Conservation (phyloP, 805 yeast genomes). For the Myxozyma mucilagina region DNA sequence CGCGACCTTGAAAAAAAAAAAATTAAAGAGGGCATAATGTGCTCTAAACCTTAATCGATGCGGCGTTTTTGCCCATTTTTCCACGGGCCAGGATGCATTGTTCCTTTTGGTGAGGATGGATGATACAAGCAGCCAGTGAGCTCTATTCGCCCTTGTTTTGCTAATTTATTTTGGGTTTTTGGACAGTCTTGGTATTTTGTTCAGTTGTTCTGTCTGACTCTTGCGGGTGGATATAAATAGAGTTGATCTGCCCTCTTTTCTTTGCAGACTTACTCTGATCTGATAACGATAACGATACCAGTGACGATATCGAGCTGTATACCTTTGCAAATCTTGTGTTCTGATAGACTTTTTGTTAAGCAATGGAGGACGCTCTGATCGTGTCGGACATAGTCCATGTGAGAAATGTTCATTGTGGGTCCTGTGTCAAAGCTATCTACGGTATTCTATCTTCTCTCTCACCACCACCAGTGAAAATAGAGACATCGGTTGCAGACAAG, state of each 20-base stretch:
- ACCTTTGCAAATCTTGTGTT: no score
- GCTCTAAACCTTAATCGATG: background rate
- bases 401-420: conserved; percentile 33
- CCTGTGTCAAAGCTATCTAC: conserved; percentile 31
- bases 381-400: conserved; percentile 26
- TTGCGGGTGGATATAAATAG: background rate
- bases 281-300: no score
- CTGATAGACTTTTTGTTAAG: background rate
- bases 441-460: conserved; percentile 24
- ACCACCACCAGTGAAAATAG: conserved; percentile 25
- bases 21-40: conserved; percentile 5
- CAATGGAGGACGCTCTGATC: conserved; percentile 21
- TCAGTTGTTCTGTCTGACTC: background rate
- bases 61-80: background rate
- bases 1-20: background rate
- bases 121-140: background rate
- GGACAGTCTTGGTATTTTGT: background rate
- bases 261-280: background rate
- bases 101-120: background rate
- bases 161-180: background rate
- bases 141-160: background rate
- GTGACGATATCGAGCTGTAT: no score
- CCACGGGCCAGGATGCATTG: no score
- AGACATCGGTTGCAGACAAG: conserved; percentile 23
- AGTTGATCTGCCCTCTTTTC: background rate